phyloP scores from a whole-genome alignment of 768 basidiomycete species.

The Tulasnella sp. region DNA sequence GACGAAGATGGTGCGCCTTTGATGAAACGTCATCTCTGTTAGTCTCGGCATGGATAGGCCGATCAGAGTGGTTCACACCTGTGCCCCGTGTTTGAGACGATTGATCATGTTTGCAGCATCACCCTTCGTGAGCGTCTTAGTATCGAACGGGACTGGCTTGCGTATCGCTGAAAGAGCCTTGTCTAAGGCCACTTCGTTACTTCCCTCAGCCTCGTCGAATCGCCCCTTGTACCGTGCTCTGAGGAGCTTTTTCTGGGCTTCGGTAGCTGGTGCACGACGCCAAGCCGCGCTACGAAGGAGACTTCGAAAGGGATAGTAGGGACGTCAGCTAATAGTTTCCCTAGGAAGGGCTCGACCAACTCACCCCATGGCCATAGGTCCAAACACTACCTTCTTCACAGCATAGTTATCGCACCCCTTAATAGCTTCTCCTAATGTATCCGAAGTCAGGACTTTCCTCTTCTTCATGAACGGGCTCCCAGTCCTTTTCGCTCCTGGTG shows the following conservation, averaged over 20 bases:
- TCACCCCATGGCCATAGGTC: slow-evolving; percentile 57
- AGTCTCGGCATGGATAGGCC: not conserved
- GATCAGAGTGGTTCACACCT: slow-evolving; percentile 49
- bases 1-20: slow-evolving; percentile 51
- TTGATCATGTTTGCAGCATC: slow-evolving; percentile 79
- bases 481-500: slow-evolving; percentile 10
- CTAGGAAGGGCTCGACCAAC: slow-evolving; percentile 31
- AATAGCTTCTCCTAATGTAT: slow-evolving; percentile 61
- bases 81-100: slow-evolving; percentile 74
- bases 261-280: slow-evolving; percentile 65
- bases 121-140: slow-evolving; percentile 67
- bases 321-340: not conserved
- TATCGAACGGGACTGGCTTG: slow-evolving; percentile 9
- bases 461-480: slow-evolving; percentile 52
- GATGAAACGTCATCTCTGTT: not conserved
- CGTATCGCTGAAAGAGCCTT: not conserved
- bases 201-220: not conserved
- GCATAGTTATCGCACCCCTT: slow-evolving; percentile 69
- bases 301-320: slow-evolving; percentile 44
- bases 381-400: slow-evolving; percentile 55
- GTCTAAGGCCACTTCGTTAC: not conserved
- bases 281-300: slow-evolving; percentile 67
- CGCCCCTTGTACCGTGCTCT: slow-evolving; percentile 52
- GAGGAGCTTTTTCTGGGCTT: slow-evolving; percentile 61
- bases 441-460: slow-evolving; percentile 58